Base-by-base conservation (phyloP, 2,329 filamentous ascomycete genomes). In the Ophiocordyceps robertsii region DNA sequence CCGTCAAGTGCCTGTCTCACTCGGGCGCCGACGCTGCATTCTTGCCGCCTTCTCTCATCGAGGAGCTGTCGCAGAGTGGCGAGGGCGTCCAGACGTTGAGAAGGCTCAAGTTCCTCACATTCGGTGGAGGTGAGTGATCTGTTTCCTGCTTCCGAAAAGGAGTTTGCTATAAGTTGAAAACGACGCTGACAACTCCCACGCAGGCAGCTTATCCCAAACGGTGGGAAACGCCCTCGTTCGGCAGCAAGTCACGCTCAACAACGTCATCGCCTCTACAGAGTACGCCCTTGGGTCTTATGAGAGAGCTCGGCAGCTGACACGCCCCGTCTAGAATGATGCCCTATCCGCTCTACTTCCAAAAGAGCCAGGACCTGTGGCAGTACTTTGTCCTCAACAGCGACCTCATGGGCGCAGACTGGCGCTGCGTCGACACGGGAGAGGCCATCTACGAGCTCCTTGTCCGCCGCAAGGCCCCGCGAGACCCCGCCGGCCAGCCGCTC, bases 231-330 rank as follows among this genome's bases (percentile, higher is more conserved):
- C 47, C 16, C 50, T 69, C 5, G 56, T 58, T 1, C 52, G 57
- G 3, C 48, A 49, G 0, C 65, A 65, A 2, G 55, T 65, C 0
- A 38, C 4, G 0, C 41, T 69, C 4, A 21, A 37, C 13, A 69
- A 67, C 44, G 30, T 59, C 1, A 67, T 69, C 8, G 58, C 59
- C 0, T 54, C 64, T 7, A 69, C 66, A 3, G 66, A 70, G 63
- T 66, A 53, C 27, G 58, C 53, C 14, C 1, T 29, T 30, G 27
- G 29, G 27, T 11, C 2, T 7, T 9, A 37, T 3, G 19, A 5
- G 19, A 5, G 17, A 24, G 12, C 11, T 21, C 14, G 16, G 21
- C 19, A 8, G 17, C 43, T 44, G 3, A 40, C 37, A 19, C 19
- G 19, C 31, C 13, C 7, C 10, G 2, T 2, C 6, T 40, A 67